These are phyloP conservation scores for Epichloe brachyelytri DNA, from an alignment of 2,329 filamentous ascomycete species.

Conservation along the genomic window DNA sequence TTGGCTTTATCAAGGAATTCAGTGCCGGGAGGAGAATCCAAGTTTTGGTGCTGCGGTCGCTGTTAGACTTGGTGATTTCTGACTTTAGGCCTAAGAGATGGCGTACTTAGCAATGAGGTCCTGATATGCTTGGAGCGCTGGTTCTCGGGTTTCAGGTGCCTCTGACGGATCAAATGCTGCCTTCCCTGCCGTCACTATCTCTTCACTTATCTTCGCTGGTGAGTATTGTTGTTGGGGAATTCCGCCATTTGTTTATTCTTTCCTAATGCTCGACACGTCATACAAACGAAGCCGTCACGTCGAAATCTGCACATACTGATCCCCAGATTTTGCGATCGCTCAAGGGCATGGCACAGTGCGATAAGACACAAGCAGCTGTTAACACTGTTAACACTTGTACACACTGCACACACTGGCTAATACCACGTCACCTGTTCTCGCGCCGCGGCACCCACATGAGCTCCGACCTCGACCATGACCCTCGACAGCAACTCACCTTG, in stretches of 20 bases:
- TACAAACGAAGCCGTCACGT: not conserved
- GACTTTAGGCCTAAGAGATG: constrained; percentile 4
- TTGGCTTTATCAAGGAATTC: constrained; percentile 51
- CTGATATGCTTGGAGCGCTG: constrained; percentile 27
- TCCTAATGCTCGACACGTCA: not conserved
- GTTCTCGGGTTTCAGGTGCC: constrained; percentile 20
- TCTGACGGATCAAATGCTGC: constrained; percentile 35
- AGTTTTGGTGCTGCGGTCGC: constrained; percentile 19
- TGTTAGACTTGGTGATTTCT: not conserved
- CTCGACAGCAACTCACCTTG: not conserved
- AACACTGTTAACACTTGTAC: not conserved
- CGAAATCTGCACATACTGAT: not conserved
- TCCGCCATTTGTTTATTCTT: constrained; percentile 14
- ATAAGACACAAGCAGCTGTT: not conserved
- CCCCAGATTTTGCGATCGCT: not conserved
- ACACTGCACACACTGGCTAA: not conserved
- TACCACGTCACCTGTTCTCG: constrained; percentile 16
- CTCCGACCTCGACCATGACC: not conserved
- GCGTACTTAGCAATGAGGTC: constrained; percentile 35
- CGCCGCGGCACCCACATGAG: constrained; percentile 3
- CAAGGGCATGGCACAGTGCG: not conserved
- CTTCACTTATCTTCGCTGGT: constrained; percentile 20
- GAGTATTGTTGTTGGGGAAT: constrained; percentile 8
- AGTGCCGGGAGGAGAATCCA: constrained; percentile 47
- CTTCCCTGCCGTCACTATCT: constrained; percentile 27